These are phyloP conservation scores for Candida railenensis DNA, from an alignment of 805 yeast species.

Conservation along the genomic window DNA sequence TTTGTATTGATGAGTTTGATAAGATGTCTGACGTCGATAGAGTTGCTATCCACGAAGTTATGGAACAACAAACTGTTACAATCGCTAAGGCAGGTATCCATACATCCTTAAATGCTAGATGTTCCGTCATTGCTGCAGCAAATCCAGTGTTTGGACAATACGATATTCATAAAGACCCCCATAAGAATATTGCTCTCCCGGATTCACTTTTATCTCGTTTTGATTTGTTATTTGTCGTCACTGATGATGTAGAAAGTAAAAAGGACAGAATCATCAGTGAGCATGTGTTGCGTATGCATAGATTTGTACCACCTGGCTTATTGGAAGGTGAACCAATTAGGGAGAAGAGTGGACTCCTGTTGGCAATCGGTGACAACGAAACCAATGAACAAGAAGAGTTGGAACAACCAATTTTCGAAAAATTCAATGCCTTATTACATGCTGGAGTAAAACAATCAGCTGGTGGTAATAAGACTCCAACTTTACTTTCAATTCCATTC, in stretches of 20 bases:
- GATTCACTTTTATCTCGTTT: constrained; percentile 96
- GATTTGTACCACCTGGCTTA: constrained; percentile 83
- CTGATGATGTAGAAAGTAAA: constrained; percentile 86
- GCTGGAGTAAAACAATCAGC: constrained; percentile 56
- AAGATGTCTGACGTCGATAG: constrained; percentile 96
- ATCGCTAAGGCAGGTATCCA: constrained; percentile 98
- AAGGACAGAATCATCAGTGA: constrained; percentile 87
- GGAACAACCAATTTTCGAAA: constrained; percentile 73
- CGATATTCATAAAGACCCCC: constrained; percentile 94
- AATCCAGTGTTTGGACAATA: constrained; percentile 97
- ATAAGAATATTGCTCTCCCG: constrained; percentile 93
- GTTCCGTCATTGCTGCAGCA: constrained; percentile 97
- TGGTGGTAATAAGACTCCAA: constrained; percentile 23
- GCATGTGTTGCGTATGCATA: constrained; percentile 91
- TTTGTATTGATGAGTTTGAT: constrained; percentile 98
- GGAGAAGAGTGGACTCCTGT: constrained; percentile 65
- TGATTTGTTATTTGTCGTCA: constrained; percentile 90
- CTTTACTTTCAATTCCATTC: constrained; percentile 69
- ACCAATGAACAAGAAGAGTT: constrained; percentile 40
- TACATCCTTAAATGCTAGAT: constrained; percentile 92
- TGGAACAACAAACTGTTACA: constrained; percentile 99
- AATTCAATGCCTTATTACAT: constrained; percentile 77
- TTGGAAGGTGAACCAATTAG: constrained; percentile 92
- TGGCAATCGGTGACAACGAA: constrained; percentile 75
- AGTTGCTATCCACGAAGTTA: constrained; percentile 98